A percentile compares a stretch with the other conserved stretches of the same genome.
Conservation (phyloP, 352 stramenopile species). For the Pythium coloratum region DNA sequence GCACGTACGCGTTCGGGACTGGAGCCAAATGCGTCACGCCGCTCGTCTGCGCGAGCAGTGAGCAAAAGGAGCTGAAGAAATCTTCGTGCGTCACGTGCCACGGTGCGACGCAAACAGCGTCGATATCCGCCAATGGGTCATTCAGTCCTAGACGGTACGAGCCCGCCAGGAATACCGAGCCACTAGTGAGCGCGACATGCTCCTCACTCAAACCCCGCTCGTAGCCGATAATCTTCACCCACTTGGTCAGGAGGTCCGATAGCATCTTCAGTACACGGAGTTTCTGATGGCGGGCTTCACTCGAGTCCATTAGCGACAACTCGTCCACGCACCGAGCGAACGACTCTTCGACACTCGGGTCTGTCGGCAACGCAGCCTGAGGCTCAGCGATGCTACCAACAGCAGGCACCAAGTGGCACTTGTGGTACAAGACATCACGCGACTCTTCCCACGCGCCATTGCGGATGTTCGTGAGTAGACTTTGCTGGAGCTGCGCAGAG, state of each 20-base stretch:
- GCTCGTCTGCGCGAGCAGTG: slow-evolving; percentile 56
- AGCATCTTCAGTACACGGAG: slow-evolving; percentile 66
- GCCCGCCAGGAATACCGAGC: slow-evolving; percentile 79
- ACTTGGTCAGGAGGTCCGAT: slow-evolving; percentile 70
- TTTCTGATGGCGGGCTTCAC: slow-evolving; percentile 59
- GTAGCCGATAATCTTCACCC: slow-evolving; percentile 74
- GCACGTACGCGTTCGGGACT: slow-evolving; percentile 90
- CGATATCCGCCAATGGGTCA: slow-evolving; percentile 81
- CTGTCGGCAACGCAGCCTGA: slow-evolving; percentile 35
- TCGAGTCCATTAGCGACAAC: slow-evolving; percentile 52
- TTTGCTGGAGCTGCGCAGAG: slow-evolving; percentile 65
- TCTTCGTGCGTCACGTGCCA: slow-evolving; percentile 83
- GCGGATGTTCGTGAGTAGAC: slow-evolving; percentile 60
- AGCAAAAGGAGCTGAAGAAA: slow-evolving; percentile 84
- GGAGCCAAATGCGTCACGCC: slow-evolving; percentile 77
- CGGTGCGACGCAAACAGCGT: slow-evolving; percentile 80
- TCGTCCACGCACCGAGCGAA: slow-evolving; percentile 61
- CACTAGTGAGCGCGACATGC: slow-evolving; percentile 71
- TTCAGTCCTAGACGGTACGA: slow-evolving; percentile 87
- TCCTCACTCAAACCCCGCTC: slow-evolving; percentile 68
- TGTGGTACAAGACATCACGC: slow-evolving; percentile 82
- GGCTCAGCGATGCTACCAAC: slow-evolving; percentile 64
- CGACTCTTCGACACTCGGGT: slow-evolving; percentile 33
- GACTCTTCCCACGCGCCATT: slow-evolving; percentile 62
- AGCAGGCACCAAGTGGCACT: slow-evolving; percentile 72